phyloP scores from a whole-genome alignment of 352 stramenopile genomes.

The Globisporangium perplexum region DNA sequence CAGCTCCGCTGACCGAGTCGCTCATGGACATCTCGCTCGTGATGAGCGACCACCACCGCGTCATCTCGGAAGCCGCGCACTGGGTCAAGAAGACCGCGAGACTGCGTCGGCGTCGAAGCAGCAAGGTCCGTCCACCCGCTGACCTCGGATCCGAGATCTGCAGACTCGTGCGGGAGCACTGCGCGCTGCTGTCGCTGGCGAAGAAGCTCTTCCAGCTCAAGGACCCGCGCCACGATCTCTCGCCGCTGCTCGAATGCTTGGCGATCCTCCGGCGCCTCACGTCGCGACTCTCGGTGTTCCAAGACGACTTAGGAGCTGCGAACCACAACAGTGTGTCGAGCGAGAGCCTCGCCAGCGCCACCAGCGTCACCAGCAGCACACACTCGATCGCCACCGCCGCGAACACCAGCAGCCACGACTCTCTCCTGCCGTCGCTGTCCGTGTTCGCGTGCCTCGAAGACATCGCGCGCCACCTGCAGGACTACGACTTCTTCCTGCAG shows the following conservation, averaged over 20 bases:
- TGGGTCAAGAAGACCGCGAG: conserved; percentile 37
- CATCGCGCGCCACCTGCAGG: conserved; percentile 48
- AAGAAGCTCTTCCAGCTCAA: conserved; percentile 44
- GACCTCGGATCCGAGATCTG: conserved; percentile 47
- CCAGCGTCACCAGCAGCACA: conserved; percentile 4
- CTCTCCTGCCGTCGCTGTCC: conserved; percentile 21
- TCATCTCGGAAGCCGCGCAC: conserved; percentile 45
- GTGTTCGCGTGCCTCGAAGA: conserved; percentile 46
- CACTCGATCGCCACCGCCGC: conserved; percentile 9
- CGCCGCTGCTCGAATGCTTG: conserved; percentile 44
- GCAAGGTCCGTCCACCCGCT: conserved; percentile 1
- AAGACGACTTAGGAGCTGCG: not conserved
- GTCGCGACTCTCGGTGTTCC: conserved; percentile 24
- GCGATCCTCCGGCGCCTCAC: conserved; percentile 40
- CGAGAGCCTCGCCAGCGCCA: conserved; percentile 12
- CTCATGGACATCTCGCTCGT: conserved; percentile 70
- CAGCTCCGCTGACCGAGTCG: conserved; percentile 37
- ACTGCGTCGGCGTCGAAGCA: conserved; percentile 4
- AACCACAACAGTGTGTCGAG: conserved; percentile 14
- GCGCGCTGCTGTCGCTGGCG: conserved; percentile 38
- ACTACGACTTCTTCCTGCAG: conserved; percentile 51
- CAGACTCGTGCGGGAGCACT: conserved; percentile 49
- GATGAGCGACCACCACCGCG: conserved; percentile 64
- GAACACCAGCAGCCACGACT: conserved; percentile 13
- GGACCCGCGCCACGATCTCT: conserved; percentile 41